phyloP scores from a whole-genome alignment of 768 basidiomycete species.

The Austroboletus eburneus region DNA sequence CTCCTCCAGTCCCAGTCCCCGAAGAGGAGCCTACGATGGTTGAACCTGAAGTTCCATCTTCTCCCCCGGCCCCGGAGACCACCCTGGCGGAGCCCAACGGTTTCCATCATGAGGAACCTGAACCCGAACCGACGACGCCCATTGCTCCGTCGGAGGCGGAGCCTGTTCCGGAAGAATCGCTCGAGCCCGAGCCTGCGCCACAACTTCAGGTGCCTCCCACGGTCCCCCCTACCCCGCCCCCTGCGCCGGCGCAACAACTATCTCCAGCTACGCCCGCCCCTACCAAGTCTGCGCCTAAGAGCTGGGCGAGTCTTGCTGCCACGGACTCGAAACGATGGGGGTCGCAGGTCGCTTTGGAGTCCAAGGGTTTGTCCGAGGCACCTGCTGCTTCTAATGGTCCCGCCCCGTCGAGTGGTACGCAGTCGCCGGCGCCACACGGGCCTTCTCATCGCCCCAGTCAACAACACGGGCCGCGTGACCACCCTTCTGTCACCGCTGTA shows the following conservation, averaged over 20 bases:
- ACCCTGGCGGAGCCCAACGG: slow-evolving; percentile 41
- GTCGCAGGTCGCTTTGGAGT: slow-evolving; percentile 69
- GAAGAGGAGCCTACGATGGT: slow-evolving; percentile 42
- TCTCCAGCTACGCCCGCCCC: slow-evolving; percentile 35
- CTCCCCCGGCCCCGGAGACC: slow-evolving; percentile 36
- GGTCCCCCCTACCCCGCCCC: slow-evolving; percentile 27
- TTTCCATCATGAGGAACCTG: slow-evolving; percentile 33
- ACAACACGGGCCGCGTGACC: slow-evolving; percentile 38
- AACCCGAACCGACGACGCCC: slow-evolving; percentile 25
- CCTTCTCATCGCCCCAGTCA: slow-evolving; percentile 31
- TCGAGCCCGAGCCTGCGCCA: slow-evolving; percentile 24
- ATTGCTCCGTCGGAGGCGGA: slow-evolving; percentile 22
- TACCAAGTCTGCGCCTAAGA: slow-evolving; percentile 56
- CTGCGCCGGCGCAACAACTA: slow-evolving; percentile 25
- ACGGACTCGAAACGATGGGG: slow-evolving; percentile 83
- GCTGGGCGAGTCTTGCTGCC: slow-evolving; percentile 92
- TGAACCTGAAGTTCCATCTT: slow-evolving; percentile 28
- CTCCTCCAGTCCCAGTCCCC: slow-evolving; percentile 25
- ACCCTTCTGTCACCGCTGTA: slow-evolving; percentile 52
- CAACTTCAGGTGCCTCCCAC: slow-evolving; percentile 8
- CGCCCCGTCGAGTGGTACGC: slow-evolving; percentile 39
- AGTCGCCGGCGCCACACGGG: slow-evolving; percentile 29
- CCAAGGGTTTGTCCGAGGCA: slow-evolving; percentile 71
- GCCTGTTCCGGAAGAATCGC: slow-evolving; percentile 22
- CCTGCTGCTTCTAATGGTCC: slow-evolving; percentile 37